Evolutionary conservation across 306 rosid genomes (phyloP).

Genomic region (Vicia villosa): DNA sequence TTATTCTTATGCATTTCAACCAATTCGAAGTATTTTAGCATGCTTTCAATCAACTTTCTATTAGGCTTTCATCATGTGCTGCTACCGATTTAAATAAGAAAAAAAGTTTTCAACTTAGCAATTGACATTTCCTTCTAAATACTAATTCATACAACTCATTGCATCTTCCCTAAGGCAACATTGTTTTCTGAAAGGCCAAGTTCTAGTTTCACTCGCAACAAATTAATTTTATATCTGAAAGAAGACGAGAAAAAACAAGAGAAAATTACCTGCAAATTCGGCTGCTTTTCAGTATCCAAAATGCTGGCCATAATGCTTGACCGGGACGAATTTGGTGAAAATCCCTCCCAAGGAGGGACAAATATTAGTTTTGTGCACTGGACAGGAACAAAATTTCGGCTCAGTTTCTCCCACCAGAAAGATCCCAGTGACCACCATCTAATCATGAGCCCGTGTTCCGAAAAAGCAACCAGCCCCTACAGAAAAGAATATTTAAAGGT

Average conservation of each 20-base stretch:
- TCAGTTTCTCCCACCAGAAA: slow-evolving; percentile 96
- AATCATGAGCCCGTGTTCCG: slow-evolving; percentile 91
- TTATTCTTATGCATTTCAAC: slow-evolving; percentile 25
- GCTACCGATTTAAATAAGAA: slow-evolving; percentile 10
- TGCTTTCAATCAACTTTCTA: slow-evolving; percentile 23
- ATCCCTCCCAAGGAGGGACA: slow-evolving; percentile 99
- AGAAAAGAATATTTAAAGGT: slow-evolving; percentile 29
- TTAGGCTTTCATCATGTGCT: slow-evolving; percentile 16
- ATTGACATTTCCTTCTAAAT: slow-evolving; percentile 28
- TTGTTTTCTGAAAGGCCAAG: slow-evolving; percentile 9
- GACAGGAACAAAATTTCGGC: slow-evolving; percentile 80
- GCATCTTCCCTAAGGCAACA: slow-evolving; percentile 17
- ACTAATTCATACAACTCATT: slow-evolving; percentile 18
- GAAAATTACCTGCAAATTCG: slow-evolving; percentile 57
- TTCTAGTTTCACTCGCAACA: slow-evolving; percentile 24
- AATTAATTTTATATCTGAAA: neutral
- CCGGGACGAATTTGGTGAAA: slow-evolving; percentile 92
- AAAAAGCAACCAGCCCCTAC: slow-evolving; percentile 93
- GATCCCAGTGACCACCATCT: slow-evolving; percentile 99
- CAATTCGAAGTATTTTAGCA: slow-evolving; percentile 22
- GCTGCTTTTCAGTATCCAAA: slow-evolving; percentile 54
- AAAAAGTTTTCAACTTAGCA: slow-evolving; percentile 26
- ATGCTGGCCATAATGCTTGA: slow-evolving; percentile 91
- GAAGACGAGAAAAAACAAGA: slow-evolving; percentile 1
- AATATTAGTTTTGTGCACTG: slow-evolving; percentile 93